phyloP scores from a whole-genome alignment of 2,329 filamentous ascomycete species.

The Tolypocladium album region DNA sequence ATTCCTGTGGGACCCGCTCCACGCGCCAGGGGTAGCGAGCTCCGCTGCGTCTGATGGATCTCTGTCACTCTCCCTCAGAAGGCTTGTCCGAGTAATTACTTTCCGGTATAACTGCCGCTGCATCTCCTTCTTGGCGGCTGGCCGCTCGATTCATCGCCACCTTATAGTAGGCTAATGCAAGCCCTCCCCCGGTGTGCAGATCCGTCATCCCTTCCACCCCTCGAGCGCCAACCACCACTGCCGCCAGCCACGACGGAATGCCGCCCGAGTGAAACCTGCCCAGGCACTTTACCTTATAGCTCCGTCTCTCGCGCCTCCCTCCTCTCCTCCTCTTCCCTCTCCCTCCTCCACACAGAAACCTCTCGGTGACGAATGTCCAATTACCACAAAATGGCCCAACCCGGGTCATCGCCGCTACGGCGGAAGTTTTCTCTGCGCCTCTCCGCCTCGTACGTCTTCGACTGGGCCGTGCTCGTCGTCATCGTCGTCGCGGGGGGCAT shows the following conservation, averaged over 20 bases:
- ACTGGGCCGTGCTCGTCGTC: constrained; percentile 59
- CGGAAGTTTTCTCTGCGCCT: constrained; percentile 20
- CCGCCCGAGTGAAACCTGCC: neutral
- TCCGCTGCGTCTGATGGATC: neutral
- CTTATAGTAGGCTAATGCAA: neutral
- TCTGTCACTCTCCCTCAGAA: too few species aligned
- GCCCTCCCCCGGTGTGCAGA: neutral
- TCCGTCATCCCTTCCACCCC: neutral
- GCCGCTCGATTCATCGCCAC: neutral
- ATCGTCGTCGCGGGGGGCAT: constrained; percentile 46
- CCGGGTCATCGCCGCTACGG: constrained; percentile 8
- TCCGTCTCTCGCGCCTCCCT: neutral
- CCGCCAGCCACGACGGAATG: neutral
- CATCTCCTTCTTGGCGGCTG: neutral
- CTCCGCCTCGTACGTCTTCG: constrained; percentile 58
- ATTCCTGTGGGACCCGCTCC: neutral
- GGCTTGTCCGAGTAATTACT: neutral
- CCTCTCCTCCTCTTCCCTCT: neutral
- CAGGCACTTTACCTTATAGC: neutral
- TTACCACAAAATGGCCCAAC: constrained; percentile 17
- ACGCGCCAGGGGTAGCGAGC: neutral
- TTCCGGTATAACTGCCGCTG: neutral
- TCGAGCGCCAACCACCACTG: neutral
- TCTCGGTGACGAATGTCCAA: constrained; percentile 11
- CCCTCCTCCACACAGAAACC: neutral